A percentile compares a stretch with the other conserved stretches of the same genome.
These are phyloP conservation scores for Medicago ruthenica DNA, from an alignment of 306 rosid genomes.

Conservation along the genomic window DNA sequence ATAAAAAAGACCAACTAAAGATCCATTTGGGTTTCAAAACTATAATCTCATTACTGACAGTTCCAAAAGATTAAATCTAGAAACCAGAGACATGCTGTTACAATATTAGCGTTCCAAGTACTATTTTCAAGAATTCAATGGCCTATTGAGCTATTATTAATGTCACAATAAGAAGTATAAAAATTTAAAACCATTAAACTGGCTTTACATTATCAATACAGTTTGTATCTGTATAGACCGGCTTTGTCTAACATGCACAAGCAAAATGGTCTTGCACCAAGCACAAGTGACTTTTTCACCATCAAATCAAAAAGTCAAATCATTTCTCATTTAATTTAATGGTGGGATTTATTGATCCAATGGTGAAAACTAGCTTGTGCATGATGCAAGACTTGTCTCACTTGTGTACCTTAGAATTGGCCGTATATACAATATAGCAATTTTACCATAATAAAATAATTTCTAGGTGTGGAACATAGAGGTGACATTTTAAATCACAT, in stretches of 20 bases:
- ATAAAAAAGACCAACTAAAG: not conserved
- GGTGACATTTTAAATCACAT: not conserved
- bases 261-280: no score
- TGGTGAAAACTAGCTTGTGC: no score
- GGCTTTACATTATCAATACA: not conserved
- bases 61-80: constrained; percentile 15
- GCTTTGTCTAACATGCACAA: no score
- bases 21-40: constrained; percentile 27
- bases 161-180: not conserved
- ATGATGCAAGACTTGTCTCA: no score
- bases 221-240: not conserved
- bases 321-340: no score
- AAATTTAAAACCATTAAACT: not conserved
- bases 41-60: constrained; percentile 4
- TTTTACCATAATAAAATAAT: not conserved
- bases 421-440: not conserved
- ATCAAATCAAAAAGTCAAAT: no score
- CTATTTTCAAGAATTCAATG: not conserved
- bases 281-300: no score
- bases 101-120: not conserved
- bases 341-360: no score
- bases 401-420: no score
- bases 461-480: not conserved
- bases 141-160: not conserved
- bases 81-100: constrained; percentile 1